Conservation (phyloP, 192 early-diverging fungal species). For the Dissophora ornata region DNA sequence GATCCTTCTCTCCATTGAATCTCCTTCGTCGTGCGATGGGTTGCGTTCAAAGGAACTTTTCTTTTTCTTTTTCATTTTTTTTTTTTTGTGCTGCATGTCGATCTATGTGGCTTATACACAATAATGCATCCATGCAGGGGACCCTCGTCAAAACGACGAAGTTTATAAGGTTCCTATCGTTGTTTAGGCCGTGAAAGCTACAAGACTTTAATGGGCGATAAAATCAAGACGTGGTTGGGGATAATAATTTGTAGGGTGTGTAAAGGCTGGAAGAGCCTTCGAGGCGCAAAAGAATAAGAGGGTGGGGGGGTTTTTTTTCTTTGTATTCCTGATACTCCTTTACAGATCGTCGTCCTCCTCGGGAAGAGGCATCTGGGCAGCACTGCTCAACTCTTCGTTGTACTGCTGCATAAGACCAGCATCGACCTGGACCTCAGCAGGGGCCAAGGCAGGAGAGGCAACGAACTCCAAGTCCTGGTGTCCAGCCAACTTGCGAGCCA, state of each 20-base stretch:
- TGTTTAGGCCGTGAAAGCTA: too few species aligned
- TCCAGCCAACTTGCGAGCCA: slow-evolving; percentile 96
- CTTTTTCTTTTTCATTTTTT: too few species aligned
- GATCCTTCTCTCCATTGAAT: slow-evolving; percentile 23
- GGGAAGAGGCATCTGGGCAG: slow-evolving; percentile 87
- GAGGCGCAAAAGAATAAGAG: too few species aligned
- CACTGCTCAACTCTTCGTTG: slow-evolving; percentile 78
- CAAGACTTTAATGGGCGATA: neutral
- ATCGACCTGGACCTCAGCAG: slow-evolving; percentile 92
- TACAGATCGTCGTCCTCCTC: slow-evolving; percentile 56
- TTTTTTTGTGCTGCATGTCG: too few species aligned
- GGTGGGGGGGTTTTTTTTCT: neutral
- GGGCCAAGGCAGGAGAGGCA: slow-evolving; percentile 94
- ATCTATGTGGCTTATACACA: slow-evolving; percentile 2
- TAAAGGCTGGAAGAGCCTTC: too few species aligned
- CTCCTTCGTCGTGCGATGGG: too few species aligned
- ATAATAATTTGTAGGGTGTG: neutral
- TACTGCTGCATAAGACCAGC: slow-evolving; percentile 78
- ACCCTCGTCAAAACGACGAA: too few species aligned
- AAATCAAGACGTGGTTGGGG: neutral
- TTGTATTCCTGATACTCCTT: neutral
- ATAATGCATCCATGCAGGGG: too few species aligned
- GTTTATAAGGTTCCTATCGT: too few species aligned
- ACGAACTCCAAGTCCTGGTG: slow-evolving; percentile 95
- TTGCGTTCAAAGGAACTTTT: too few species aligned